Base-by-base conservation (phyloP, 176 grass and related monocot species). In the Oryza officinalis region DNA sequence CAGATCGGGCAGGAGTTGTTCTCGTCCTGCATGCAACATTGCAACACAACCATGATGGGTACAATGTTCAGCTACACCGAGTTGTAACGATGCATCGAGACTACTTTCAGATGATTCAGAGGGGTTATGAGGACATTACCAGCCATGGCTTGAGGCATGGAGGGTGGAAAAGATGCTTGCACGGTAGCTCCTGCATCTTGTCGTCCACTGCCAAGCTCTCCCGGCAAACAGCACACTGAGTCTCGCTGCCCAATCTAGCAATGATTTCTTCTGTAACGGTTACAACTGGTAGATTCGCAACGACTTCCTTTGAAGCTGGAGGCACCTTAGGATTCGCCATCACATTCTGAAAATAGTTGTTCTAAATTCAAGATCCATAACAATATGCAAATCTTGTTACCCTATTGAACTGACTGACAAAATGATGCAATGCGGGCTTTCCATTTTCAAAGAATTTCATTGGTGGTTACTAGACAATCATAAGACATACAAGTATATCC, bases 161-260 rank as follows among this genome's bases (percentile, higher is more conserved):
- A 57, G 96, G 93, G 80, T 99, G 96, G 86, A 99, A 99, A 67
- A 94, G 89, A 93, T 99, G 96, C 89, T 99, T 94, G 91, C 96
- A 99, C 20, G 96, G 96, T 43, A 99, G 83, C 84, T 99, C 93
- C 92, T 96, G 96, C 96, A 99, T 94, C 81, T 94, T 96, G 88
- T 94, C 93, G 46, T 85, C 83, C 64, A 92, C 74, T 32, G 74
- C 84, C 81, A 99, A 86, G 83, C 94, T 99, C 76, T 98, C 96
- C 15, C 89, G 89, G 90, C 93, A 98, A 82, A 98, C 96, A 69
- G 96, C 93, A 69, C 96, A 99, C 75, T 99, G 69, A 4, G 96
- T 93, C 85, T 96, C 93, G 2, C 64, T 86, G 13, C 96, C 93
- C 57, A 99, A 74, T 68, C 88, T 94, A 67, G 85, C 80, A 37